Evolutionary conservation across 2,329 filamentous ascomycete species (phyloP).

Genomic region (Epichloe gansuensis): DNA sequence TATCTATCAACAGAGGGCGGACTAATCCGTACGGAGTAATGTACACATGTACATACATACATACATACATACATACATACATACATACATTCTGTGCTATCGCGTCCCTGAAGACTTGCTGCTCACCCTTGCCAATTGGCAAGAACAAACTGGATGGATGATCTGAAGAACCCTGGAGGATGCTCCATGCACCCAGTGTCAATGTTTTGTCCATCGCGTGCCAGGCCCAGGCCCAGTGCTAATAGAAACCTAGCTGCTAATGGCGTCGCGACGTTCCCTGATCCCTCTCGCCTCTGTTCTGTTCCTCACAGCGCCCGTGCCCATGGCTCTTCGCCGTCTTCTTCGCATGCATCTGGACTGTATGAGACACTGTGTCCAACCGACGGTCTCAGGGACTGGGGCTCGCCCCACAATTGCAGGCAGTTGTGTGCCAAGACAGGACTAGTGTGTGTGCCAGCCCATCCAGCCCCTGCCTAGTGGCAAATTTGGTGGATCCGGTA

Average conservation of each 20-base stretch:
- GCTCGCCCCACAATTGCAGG: conserved; percentile 16
- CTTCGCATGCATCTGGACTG: background rate
- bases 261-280: background rate
- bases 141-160: background rate
- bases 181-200: background rate
- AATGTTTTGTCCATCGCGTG: background rate
- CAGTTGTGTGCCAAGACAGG: background rate
- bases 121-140: background rate
- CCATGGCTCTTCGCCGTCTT: background rate
- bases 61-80: too few species aligned
- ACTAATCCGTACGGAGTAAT: background rate
- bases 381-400: conserved; percentile 7
- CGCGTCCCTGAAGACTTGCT: too few species aligned
- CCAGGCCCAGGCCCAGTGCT: background rate
- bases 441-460: conserved; percentile 11
- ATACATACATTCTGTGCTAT: too few species aligned
- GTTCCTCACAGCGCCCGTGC: background rate
- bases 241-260: background rate
- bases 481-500: conserved; percentile 11
- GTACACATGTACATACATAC: too few species aligned
- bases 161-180: background rate
- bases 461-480: conserved; percentile 23
- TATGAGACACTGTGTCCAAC: conserved; percentile 1
- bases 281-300: background rate
- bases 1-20: too few species aligned